phyloP scores from a whole-genome alignment of 768 basidiomycete species.

The Kwoniella botswanensis region DNA sequence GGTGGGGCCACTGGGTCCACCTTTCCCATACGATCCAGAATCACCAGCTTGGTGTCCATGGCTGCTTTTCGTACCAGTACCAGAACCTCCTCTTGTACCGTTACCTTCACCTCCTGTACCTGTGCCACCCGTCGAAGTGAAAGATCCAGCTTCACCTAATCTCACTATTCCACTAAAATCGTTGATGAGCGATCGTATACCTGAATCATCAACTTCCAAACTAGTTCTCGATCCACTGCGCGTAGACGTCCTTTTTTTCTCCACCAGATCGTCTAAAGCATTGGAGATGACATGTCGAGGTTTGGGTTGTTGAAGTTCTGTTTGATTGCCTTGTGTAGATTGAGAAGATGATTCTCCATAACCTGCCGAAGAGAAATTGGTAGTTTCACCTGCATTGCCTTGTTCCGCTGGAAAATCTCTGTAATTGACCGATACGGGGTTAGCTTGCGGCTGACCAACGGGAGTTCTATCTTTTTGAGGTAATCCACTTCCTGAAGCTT shows the following conservation, averaged over 20 bases:
- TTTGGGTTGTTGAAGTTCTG: conserved; percentile 26
- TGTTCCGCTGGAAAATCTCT: conserved; percentile 31
- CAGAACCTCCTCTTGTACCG: conserved; percentile 15
- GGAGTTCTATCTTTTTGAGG: conserved; percentile 36
- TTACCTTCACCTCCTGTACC: conserved; percentile 21
- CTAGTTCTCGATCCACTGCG: conserved; percentile 7
- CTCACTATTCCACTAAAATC: conserved; percentile 50
- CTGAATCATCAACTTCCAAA: conserved; percentile 39
- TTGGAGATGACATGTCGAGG: conserved; percentile 18
- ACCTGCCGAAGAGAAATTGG: conserved; percentile 25
- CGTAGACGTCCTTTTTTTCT: conserved; percentile 9
- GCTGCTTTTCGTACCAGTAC: conserved; percentile 7
- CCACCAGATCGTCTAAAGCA: conserved; percentile 24
- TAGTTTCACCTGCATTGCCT: conserved; percentile 18
- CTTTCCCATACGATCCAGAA: not conserved
- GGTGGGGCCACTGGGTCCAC: conserved; percentile 15
- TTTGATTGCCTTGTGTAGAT: not conserved
- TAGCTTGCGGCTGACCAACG: conserved; percentile 42
- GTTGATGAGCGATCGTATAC: conserved; percentile 31
- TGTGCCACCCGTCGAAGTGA: conserved; percentile 15
- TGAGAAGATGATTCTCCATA: not conserved
- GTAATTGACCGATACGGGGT: conserved; percentile 34
- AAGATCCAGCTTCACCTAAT: conserved; percentile 33
- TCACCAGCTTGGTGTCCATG: not conserved
- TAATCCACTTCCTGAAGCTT: conserved; percentile 38